A percentile compares a stretch with the other conserved stretches of the same genome.
Conservation (phyloP, 1,284 basidiomycete species). For the Irpex sp. region DNA sequence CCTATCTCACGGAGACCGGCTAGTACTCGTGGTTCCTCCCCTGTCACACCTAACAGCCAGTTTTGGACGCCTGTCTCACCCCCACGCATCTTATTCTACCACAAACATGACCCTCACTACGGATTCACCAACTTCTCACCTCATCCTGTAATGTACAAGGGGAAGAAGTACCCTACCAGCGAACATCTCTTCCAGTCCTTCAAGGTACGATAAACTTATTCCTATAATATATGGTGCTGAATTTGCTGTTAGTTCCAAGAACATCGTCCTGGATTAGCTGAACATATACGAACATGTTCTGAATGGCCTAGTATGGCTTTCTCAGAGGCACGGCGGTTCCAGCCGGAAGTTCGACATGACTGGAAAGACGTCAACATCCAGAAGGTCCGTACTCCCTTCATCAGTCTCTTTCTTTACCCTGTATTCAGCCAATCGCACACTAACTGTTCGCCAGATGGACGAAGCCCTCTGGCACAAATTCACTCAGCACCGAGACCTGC, state of each 20-base stretch:
- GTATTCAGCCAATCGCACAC: not conserved
- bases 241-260: slow-evolving; percentile 45
- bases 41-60: not conserved
- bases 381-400: slow-evolving; percentile 35
- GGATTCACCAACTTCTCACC: slow-evolving; percentile 70
- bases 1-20: not conserved
- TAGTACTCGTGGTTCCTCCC: not conserved
- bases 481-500: slow-evolving; percentile 54
- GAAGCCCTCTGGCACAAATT: slow-evolving; percentile 57
- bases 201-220: slow-evolving; percentile 38
- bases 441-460: slow-evolving; percentile 49
- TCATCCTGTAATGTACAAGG: slow-evolving; percentile 52
- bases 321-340: slow-evolving; percentile 61
- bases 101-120: slow-evolving; percentile 57
- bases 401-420: not conserved
- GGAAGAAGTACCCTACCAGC: slow-evolving; percentile 60
- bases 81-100: slow-evolving; percentile 48
- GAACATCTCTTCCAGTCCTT: slow-evolving; percentile 69
- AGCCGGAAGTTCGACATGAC: slow-evolving; percentile 52
- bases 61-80: slow-evolving; percentile 1
- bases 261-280: slow-evolving; percentile 54
- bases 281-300: slow-evolving; percentile 59
- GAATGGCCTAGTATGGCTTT: slow-evolving; percentile 59
- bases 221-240: not conserved
- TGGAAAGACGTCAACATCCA: slow-evolving; percentile 62